Conservation (phyloP, 2,329 filamentous ascomycete genomes). For the Cladosporium sp. region DNA sequence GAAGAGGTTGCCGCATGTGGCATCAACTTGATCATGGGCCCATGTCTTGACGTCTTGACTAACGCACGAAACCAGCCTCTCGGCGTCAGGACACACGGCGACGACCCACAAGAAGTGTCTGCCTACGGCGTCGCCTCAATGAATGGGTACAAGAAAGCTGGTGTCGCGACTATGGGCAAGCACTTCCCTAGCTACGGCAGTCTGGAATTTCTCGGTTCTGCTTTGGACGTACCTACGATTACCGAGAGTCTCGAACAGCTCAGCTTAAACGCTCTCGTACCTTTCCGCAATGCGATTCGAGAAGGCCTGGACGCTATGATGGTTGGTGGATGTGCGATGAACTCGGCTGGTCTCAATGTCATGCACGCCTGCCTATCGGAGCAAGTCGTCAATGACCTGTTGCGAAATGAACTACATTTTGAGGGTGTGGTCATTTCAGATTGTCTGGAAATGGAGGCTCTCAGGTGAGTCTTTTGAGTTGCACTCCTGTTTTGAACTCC, state of each 20-base stretch:
- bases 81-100: slow-evolving; percentile 82
- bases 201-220: slow-evolving; percentile 86
- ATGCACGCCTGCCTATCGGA: slow-evolving; percentile 93
- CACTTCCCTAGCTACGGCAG: slow-evolving; percentile 97
- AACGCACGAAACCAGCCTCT: slow-evolving; percentile 88
- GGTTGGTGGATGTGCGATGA: slow-evolving; percentile 89
- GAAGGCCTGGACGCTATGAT: slow-evolving; percentile 92
- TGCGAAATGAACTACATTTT: slow-evolving; percentile 85
- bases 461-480: slow-evolving; percentile 42
- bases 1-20: slow-evolving; percentile 89
- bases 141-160: slow-evolving; percentile 88
- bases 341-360: slow-evolving; percentile 85
- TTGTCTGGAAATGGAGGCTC: slow-evolving; percentile 92
- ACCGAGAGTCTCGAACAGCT: slow-evolving; percentile 91
- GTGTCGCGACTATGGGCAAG: slow-evolving; percentile 85
- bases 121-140: slow-evolving; percentile 87
- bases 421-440: slow-evolving; percentile 91
- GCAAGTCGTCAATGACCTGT: slow-evolving; percentile 83
- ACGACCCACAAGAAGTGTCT: slow-evolving; percentile 92
- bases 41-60: slow-evolving; percentile 87
- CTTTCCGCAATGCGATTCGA: slow-evolving; percentile 83
- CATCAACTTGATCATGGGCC: slow-evolving; percentile 92
- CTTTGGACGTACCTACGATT: slow-evolving; percentile 88
- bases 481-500: too few species aligned
- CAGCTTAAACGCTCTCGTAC: slow-evolving; percentile 84